phyloP scores from a whole-genome alignment of 2,329 filamentous ascomycete species.

The Fusarium stilboides region DNA sequence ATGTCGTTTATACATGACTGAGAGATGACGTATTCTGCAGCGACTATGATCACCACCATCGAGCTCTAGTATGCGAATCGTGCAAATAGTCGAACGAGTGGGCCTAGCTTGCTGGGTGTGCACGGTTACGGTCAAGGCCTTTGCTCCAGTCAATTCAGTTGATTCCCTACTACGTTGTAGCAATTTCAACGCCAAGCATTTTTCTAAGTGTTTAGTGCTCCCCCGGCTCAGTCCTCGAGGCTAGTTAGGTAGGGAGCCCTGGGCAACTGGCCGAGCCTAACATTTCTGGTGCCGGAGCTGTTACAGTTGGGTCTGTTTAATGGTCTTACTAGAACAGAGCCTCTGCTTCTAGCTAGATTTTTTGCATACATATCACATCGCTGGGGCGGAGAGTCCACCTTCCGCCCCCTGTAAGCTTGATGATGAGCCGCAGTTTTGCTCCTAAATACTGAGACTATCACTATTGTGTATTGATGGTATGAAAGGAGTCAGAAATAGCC shows the following conservation, averaged over 20 bases:
- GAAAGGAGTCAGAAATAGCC: conserved; percentile 27
- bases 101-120: conserved; percentile 23
- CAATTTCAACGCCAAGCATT: conserved; percentile 32
- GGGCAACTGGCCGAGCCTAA: conserved; percentile 12
- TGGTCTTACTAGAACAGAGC: conserved; percentile 40
- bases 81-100: conserved; percentile 31
- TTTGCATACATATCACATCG: conserved; percentile 14
- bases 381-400: conserved; percentile 36
- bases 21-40: conserved; percentile 43
- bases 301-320: background rate
- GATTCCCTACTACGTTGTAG: background rate
- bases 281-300: conserved; percentile 13
- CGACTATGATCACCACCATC: conserved; percentile 31
- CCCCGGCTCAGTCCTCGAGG: background rate
- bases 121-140: conserved; percentile 29
- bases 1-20: conserved; percentile 10
- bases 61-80: conserved; percentile 43
- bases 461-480: conserved; percentile 7
- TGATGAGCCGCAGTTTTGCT: conserved; percentile 33
- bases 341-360: conserved; percentile 5
- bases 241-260: conserved; percentile 16
- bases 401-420: conserved; percentile 22
- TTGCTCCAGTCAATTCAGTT: background rate
- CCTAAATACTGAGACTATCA: conserved; percentile 11
- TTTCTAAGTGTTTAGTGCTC: conserved; percentile 7